Evolutionary conservation across 805 yeast species (phyloP).

Genomic region (Komagataella pseudopastoris): DNA sequence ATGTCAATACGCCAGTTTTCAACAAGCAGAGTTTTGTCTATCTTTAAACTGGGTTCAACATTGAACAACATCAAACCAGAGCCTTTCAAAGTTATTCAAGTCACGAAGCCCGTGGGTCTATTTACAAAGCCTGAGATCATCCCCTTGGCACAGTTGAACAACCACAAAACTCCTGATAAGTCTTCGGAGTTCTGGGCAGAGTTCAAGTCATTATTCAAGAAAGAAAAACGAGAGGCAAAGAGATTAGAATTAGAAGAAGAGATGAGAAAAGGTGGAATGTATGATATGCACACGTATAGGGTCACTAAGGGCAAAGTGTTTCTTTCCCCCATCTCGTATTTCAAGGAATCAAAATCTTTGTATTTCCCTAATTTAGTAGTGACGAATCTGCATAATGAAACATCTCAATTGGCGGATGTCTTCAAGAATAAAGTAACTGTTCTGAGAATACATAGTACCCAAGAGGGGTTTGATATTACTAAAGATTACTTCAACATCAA

Average conservation of each 20-base stretch:
- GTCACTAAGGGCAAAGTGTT: constrained; percentile 80
- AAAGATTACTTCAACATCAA: constrained; percentile 41
- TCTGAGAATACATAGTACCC: constrained; percentile 51
- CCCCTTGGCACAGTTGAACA: constrained; percentile 11
- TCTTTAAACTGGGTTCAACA: constrained; percentile 1
- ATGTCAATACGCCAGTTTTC: not conserved
- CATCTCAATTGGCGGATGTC: constrained; percentile 20
- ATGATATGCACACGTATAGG: constrained; percentile 47
- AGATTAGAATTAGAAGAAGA: constrained; percentile 46
- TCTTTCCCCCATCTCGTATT: constrained; percentile 67
- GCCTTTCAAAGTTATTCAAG: constrained; percentile 5
- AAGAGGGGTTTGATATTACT: constrained; percentile 58
- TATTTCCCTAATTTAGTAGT: constrained; percentile 77
- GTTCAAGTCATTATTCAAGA: constrained; percentile 30
- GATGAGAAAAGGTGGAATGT: constrained; percentile 54
- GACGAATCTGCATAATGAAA: constrained; percentile 27
- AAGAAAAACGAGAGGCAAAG: constrained; percentile 31
- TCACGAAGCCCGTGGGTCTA: constrained; percentile 6
- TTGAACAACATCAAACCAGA: constrained; percentile 6
- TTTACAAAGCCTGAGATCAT: constrained; percentile 1
- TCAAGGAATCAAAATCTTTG: constrained; percentile 55
- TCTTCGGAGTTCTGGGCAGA: constrained; percentile 14
- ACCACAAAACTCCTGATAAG: constrained; percentile 16
- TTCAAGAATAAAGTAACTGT: constrained; percentile 43
- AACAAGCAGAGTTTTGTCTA: not conserved